phyloP scores from a whole-genome alignment of 768 basidiomycete species.

The Symmetrospora coprosmae region DNA sequence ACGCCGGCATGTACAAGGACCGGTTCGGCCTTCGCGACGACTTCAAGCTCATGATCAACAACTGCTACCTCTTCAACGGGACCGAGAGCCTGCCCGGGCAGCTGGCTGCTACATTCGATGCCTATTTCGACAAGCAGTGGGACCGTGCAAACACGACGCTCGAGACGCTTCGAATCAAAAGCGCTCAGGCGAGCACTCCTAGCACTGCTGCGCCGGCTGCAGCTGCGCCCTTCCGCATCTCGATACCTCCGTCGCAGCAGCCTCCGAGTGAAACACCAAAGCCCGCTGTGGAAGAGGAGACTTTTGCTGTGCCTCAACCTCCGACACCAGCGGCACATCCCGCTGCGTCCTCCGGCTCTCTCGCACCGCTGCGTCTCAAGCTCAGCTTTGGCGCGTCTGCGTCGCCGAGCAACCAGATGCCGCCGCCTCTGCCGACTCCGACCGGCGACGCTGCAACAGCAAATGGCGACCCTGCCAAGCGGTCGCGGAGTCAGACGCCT shows the following conservation, averaged over 20 bases:
- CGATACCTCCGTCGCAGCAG: neutral
- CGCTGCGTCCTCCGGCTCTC: constrained; percentile 27
- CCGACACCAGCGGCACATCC: neutral
- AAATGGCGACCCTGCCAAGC: no score
- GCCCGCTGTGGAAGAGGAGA: neutral
- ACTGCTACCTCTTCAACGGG: constrained; percentile 73
- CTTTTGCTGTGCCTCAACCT: neutral
- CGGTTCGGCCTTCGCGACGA: constrained; percentile 72
- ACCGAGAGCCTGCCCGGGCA: constrained; percentile 57
- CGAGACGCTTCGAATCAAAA: constrained; percentile 32
- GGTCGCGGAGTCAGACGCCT: no score
- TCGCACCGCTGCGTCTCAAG: no score
- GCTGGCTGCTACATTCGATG: constrained; percentile 60
- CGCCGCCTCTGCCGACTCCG: no score
- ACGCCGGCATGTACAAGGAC: constrained; percentile 69
- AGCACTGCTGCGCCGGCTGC: neutral
- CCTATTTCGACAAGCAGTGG: constrained; percentile 81
- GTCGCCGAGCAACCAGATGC: neutral
- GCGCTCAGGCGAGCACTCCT: neutral
- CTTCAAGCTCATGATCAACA: constrained; percentile 71
- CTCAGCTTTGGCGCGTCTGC: no score
- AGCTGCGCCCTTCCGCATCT: neutral
- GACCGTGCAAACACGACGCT: constrained; percentile 68
- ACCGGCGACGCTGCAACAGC: no score
- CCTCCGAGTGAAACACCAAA: neutral